A percentile compares a stretch with the other conserved stretches of the same genome.
Conservation (phyloP, 768 basidiomycete genomes). For the Suillus cothurnatus region DNA sequence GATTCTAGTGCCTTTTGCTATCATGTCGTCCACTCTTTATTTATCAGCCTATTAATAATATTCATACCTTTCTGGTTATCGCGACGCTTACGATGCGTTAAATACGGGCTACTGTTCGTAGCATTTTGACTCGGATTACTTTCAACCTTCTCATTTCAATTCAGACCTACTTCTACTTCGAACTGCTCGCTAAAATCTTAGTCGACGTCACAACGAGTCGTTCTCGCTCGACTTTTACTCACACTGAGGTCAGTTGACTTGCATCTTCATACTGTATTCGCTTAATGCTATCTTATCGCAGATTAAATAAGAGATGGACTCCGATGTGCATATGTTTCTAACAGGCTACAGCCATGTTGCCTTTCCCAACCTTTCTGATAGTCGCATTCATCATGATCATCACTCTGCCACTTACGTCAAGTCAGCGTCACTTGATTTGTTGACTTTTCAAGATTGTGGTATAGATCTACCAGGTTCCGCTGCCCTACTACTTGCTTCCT, state of each 20-base stretch:
- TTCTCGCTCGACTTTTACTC: background rate
- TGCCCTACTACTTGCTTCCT: constrained; percentile 23
- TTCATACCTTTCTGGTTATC: no score
- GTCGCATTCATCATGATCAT: constrained; percentile 6
- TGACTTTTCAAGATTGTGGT: constrained; percentile 6
- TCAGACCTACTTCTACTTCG: no score
- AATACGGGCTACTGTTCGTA: no score
- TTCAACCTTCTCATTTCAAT: no score
- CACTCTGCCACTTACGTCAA: background rate
- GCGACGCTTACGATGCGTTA: no score
- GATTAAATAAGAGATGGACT: background rate
- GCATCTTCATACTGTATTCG: background rate
- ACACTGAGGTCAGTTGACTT: background rate
- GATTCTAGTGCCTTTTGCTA: no score
- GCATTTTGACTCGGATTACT: no score
- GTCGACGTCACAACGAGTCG: background rate
- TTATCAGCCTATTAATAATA: no score
- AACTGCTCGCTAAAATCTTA: no score
- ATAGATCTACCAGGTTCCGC: constrained; percentile 11
- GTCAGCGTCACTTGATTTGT: background rate
- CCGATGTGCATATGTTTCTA: background rate
- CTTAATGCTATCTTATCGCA: background rate
- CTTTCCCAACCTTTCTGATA: constrained; percentile 25
- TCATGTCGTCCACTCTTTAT: no score
- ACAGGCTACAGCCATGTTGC: constrained; percentile 13